Evolutionary conservation across 2,329 filamentous ascomycete genomes (phyloP).

Genomic region (Tolypocladium amazonense): DNA sequence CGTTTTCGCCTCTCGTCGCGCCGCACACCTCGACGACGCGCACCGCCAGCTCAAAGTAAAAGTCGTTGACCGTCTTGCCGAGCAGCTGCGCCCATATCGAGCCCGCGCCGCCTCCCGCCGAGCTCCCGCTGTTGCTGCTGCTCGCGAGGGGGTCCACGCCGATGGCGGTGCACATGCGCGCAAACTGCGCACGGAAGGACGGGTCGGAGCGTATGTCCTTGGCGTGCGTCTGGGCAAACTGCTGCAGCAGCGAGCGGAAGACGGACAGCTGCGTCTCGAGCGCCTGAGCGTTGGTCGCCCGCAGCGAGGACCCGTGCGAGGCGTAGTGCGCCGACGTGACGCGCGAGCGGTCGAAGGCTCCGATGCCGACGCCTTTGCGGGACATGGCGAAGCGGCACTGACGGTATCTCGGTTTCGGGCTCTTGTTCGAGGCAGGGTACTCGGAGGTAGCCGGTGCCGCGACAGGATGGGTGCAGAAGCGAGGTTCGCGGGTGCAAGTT

Average conservation of each 20-base stretch:
- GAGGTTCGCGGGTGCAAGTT: background rate
- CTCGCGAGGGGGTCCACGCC: conserved; percentile 83
- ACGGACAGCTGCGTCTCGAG: conserved; percentile 90
- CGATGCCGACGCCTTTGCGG: conserved; percentile 79
- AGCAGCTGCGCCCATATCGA: conserved; percentile 91
- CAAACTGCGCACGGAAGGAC: conserved; percentile 90
- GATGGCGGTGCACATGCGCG: conserved; percentile 95
- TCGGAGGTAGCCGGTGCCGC: background rate
- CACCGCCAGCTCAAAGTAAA: conserved; percentile 97
- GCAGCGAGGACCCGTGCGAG: conserved; percentile 78
- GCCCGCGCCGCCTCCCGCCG: conserved; percentile 30
- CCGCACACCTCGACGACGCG: conserved; percentile 88
- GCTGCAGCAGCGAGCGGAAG: conserved; percentile 89
- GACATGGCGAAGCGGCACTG: conserved; percentile 35
- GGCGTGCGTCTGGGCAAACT: conserved; percentile 89
- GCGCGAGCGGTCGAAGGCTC: conserved; percentile 76
- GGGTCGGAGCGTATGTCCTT: conserved; percentile 95
- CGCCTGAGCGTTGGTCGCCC: conserved; percentile 71
- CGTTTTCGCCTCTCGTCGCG: conserved; percentile 79
- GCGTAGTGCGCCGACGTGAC: conserved; percentile 85
- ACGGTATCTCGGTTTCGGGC: background rate
- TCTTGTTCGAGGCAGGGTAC: background rate
- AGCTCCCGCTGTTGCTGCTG: conserved; percentile 15
- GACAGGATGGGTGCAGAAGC: background rate
- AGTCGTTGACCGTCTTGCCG: conserved; percentile 88